A percentile compares a stretch with the other conserved stretches of the same genome.
Conservation (phyloP, 352 stramenopile species). For the Hyaloperonospora arabidopsidis region DNA sequence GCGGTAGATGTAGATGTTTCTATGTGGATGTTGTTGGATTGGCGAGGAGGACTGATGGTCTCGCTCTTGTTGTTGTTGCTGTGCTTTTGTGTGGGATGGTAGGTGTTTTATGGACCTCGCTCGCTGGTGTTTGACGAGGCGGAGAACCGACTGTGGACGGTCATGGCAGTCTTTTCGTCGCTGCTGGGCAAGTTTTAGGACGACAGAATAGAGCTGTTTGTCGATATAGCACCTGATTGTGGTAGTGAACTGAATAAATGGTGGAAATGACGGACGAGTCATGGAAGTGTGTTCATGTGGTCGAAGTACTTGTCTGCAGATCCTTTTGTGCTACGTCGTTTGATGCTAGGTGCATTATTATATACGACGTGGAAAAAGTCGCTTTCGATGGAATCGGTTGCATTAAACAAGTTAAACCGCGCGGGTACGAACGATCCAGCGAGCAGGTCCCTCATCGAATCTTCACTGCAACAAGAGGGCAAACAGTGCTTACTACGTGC, state of each 20-base stretch:
- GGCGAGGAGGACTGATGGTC: neutral
- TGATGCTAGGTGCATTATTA: neutral
- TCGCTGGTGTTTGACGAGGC: constrained; percentile 96
- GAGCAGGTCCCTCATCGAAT: too few relatives aligned
- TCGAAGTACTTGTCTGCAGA: neutral
- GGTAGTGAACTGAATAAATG: constrained; percentile 13
- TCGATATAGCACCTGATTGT: neutral
- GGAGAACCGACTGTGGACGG: constrained; percentile 98
- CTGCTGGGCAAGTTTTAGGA: constrained; percentile 32
- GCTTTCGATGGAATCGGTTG: neutral
- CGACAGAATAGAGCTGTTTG: neutral
- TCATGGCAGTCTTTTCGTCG: constrained; percentile 92
- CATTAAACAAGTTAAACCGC: neutral
- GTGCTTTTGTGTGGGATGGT: constrained; percentile 1
- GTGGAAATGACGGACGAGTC: constrained; percentile 3
- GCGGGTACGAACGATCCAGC: too few relatives aligned
- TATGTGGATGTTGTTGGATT: neutral
- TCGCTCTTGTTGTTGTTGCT: neutral
- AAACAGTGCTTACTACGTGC: too few relatives aligned
- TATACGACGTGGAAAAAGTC: neutral
- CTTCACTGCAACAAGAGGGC: too few relatives aligned
- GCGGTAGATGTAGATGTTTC: neutral
- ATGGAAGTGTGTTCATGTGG: neutral
- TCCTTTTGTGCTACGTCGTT: constrained; percentile 10
- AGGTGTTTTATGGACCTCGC: constrained; percentile 92